phyloP scores from a whole-genome alignment of 2,329 filamentous ascomycete genomes.

The Camptophora hylomeconis region DNA sequence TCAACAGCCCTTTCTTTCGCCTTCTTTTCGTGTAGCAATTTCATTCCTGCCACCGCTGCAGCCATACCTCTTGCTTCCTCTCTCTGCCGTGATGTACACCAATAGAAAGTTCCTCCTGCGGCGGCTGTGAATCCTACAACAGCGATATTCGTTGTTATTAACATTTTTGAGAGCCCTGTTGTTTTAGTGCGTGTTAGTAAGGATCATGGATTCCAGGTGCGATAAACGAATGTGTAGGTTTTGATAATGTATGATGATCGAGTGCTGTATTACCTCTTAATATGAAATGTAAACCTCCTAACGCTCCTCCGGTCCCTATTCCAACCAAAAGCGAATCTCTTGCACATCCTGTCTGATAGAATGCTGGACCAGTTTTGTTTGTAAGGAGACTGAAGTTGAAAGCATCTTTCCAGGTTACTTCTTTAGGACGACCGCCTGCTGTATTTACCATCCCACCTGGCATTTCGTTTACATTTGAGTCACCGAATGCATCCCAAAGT shows the following conservation, averaged over 20 bases:
- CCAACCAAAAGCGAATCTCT: slow-evolving; percentile 71
- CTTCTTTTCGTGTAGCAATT: slow-evolving; percentile 56
- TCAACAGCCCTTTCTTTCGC: slow-evolving; percentile 33
- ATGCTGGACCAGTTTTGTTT: slow-evolving; percentile 52
- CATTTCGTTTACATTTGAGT: slow-evolving; percentile 38
- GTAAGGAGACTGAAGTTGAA: slow-evolving; percentile 48
- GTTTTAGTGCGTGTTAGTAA: too few species aligned
- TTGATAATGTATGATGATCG: too few species aligned
- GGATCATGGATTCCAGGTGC: too few species aligned
- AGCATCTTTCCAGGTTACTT: slow-evolving; percentile 28
- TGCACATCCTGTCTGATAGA: slow-evolving; percentile 73
- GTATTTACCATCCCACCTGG: slow-evolving; percentile 46
- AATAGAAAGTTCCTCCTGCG: slow-evolving; percentile 66
- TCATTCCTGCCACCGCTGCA: slow-evolving; percentile 69
- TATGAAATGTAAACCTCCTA: slow-evolving; percentile 62
- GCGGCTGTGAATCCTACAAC: slow-evolving; percentile 61
- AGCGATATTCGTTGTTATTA: slow-evolving; percentile 58
- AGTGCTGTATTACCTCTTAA: slow-evolving; percentile 62
- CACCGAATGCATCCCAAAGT: slow-evolving; percentile 35
- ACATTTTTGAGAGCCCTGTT: slow-evolving; percentile 3
- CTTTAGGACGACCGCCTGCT: slow-evolving; percentile 41
- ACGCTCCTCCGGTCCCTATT: slow-evolving; percentile 63
- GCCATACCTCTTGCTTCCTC: slow-evolving; percentile 75
- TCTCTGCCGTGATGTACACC: slow-evolving; percentile 61
- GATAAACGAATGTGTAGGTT: too few species aligned